Conservation (phyloP, 345 rosid species). For the Geranium brycei region DNA sequence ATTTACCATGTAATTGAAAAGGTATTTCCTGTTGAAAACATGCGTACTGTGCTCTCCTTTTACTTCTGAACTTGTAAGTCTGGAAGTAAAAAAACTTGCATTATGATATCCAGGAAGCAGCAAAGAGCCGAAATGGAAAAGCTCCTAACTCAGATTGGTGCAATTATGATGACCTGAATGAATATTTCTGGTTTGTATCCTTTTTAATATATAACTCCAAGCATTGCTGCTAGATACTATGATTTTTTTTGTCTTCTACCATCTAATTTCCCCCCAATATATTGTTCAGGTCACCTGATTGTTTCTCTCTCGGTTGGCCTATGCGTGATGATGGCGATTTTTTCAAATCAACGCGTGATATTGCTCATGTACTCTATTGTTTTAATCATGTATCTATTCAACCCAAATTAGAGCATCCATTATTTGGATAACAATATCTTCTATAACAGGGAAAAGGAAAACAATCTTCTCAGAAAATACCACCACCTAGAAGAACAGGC, state of each 20-base stretch:
- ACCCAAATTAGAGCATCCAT: background rate
- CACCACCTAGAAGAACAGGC: conserved; percentile 48
- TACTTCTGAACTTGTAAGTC: background rate
- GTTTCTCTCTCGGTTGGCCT: conserved; percentile 99
- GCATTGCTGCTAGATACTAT: background rate
- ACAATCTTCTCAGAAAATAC: conserved; percentile 28
- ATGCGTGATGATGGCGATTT: conserved; percentile 98
- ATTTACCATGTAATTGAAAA: conserved; percentile 63
- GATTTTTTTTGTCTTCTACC: background rate
- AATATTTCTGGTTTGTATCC: conserved; percentile 76
- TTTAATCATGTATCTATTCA: conserved; percentile 2
- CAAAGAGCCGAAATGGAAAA: conserved; percentile 54
- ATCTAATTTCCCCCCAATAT: background rate
- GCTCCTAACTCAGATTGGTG: conserved; percentile 86
- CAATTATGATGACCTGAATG: conserved; percentile 95
- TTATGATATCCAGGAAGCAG: conserved; percentile 53
- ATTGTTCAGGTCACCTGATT: conserved; percentile 61
- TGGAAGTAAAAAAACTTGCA: background rate
- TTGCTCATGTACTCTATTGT: conserved; percentile 25
- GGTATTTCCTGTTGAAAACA: conserved; percentile 26
- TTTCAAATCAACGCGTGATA: conserved; percentile 67
- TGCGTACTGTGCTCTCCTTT: background rate
- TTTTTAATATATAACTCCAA: conserved; percentile 8
- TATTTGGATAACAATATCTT: background rate
- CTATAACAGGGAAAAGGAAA: conserved; percentile 36